A percentile compares a stretch with the other conserved stretches of the same genome.
These are phyloP conservation scores for Gracilaria gracilis DNA, from an alignment of 23 red algal species.

Conservation along the genomic window DNA sequence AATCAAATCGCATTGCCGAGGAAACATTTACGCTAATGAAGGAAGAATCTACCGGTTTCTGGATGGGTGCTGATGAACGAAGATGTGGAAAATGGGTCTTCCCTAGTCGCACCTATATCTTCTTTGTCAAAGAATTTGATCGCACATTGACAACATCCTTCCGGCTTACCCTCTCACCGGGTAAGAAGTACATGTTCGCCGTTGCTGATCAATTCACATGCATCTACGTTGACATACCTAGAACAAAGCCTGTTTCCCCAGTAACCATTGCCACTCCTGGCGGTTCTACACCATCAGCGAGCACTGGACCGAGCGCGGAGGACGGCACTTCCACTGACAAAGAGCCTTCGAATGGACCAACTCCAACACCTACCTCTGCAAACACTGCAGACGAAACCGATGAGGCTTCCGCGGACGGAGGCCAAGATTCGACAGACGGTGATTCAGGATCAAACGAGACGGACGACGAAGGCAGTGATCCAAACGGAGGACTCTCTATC, in stretches of 20 bases:
- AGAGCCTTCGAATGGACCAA: not conserved
- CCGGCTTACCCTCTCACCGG: conserved; percentile 34
- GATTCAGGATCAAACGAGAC: conserved; percentile 12
- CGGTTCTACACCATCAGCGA: not conserved
- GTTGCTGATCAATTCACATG: conserved; percentile 51
- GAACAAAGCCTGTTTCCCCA: not conserved
- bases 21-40: conserved; percentile 62
- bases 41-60: conserved; percentile 57
- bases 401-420: not conserved
- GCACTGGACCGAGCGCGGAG: not conserved
- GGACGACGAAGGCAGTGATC: not conserved
- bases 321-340: conserved; percentile 24
- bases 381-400: not conserved
- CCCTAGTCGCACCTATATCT: conserved; percentile 35
- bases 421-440: conserved; percentile 1
- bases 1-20: conserved; percentile 48
- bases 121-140: conserved; percentile 63
- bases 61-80: conserved; percentile 58
- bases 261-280: conserved; percentile 22
- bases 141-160: conserved; percentile 42
- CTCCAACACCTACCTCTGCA: conserved; percentile 19
- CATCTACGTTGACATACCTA: conserved; percentile 51
- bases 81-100: conserved; percentile 62
- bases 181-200: conserved; percentile 69
- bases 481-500: not conserved